A percentile compares a stretch with the other conserved stretches of the same genome.
phyloP scores from a whole-genome alignment of 345 rosid species.

The Microcos paniculata region DNA sequence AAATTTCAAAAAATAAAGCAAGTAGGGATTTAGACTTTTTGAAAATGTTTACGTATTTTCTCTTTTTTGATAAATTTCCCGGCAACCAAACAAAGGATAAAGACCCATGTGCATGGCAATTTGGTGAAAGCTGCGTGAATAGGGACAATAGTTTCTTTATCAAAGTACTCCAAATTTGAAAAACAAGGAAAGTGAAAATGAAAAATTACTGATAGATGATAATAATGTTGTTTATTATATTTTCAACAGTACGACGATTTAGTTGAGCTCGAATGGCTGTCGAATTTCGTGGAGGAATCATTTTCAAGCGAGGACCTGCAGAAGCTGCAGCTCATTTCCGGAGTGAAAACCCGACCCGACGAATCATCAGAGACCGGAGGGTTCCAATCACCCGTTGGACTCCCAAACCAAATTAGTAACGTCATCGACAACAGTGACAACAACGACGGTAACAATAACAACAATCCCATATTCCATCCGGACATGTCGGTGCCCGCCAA shows the following conservation, averaged over 20 bases:
- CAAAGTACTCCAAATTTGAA: conserved; percentile 9
- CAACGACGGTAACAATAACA: conserved; percentile 1
- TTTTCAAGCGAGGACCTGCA: conserved; percentile 88
- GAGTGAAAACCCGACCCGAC: conserved; percentile 57
- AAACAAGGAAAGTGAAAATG: not conserved
- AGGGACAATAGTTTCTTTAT: conserved; percentile 1
- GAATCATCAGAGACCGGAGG: conserved; percentile 39
- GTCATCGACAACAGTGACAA: not conserved
- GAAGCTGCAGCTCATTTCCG: conserved; percentile 79
- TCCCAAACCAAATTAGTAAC: conserved; percentile 10
- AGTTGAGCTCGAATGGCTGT: conserved; percentile 98
- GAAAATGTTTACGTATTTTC: not conserved
- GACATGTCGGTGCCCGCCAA: conserved; percentile 85
- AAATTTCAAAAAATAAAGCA: not conserved
- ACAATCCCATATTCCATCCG: conserved; percentile 44
- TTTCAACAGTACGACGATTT: conserved; percentile 52
- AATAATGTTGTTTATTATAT: not conserved
- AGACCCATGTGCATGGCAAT: conserved; percentile 13
- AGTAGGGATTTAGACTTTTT: not conserved
- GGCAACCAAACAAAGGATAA: conserved; percentile 1
- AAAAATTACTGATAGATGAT: not conserved
- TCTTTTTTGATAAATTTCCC: not conserved
- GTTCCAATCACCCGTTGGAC: conserved; percentile 23
- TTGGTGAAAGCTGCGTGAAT: conserved; percentile 6
- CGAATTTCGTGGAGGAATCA: conserved; percentile 92